Evolutionary conservation across 169 alveolate species (phyloP).

Genomic region (Besnoitia besnoiti): DNA sequence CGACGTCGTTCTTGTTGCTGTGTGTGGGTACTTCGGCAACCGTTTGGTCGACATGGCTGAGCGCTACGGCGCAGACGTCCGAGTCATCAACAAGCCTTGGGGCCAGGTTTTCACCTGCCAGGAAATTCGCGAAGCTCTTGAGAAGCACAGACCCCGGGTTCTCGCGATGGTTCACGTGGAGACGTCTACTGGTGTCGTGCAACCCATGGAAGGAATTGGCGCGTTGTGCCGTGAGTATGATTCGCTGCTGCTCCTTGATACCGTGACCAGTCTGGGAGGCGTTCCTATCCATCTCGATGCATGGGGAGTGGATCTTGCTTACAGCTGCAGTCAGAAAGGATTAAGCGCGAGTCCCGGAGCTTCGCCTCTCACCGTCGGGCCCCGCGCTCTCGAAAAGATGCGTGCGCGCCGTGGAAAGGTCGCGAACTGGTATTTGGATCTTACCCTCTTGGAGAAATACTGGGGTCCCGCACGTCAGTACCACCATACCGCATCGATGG

Average conservation of each 20-base stretch:
- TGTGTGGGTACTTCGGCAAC: slow-evolving; percentile 67
- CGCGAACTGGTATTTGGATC: slow-evolving; percentile 34
- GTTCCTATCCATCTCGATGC: slow-evolving; percentile 64
- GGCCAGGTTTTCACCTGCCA: slow-evolving; percentile 60
- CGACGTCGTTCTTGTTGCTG: slow-evolving; percentile 49
- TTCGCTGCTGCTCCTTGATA: slow-evolving; percentile 65
- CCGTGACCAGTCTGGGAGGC: slow-evolving; percentile 68
- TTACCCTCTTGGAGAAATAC: slow-evolving; percentile 26
- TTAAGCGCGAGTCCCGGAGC: slow-evolving; percentile 68
- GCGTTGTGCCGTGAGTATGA: slow-evolving; percentile 49
- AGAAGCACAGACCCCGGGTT: slow-evolving; percentile 36
- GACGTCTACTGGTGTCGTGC: slow-evolving; percentile 71
- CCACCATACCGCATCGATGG: slow-evolving; percentile 70
- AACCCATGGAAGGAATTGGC: slow-evolving; percentile 69
- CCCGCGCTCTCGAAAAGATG: slow-evolving; percentile 63
- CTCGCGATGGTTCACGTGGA: slow-evolving; percentile 69
- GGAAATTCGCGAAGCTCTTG: slow-evolving; percentile 54
- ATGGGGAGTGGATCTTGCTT: slow-evolving; percentile 61
- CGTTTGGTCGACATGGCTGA: slow-evolving; percentile 65
- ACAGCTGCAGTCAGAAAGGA: slow-evolving; percentile 65
- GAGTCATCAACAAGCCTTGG: slow-evolving; percentile 52
- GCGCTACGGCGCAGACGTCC: slow-evolving; percentile 66
- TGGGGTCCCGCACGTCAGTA: slow-evolving; percentile 62
- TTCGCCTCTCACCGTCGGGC: slow-evolving; percentile 68
- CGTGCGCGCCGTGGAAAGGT: slow-evolving; percentile 25